A percentile compares a stretch with the other conserved stretches of the same genome.
Conservation (phyloP, 2,329 filamentous ascomycete genomes). For the Colletotrichum simmondsii region DNA sequence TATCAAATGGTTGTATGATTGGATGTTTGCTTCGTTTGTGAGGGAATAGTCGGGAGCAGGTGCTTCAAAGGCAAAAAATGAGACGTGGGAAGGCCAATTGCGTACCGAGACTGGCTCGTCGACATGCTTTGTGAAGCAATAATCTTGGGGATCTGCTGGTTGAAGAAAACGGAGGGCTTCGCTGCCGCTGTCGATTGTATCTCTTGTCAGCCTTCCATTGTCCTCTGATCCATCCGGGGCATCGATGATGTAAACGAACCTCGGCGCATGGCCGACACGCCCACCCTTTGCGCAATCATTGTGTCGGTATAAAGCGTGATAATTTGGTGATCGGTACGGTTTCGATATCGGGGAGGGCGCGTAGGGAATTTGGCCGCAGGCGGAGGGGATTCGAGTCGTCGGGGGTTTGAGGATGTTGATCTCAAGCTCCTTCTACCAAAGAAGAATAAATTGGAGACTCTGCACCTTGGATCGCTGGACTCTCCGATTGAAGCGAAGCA, state of each 20-base stretch:
- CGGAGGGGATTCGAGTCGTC: conserved; percentile 36
- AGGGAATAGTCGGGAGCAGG: neutral
- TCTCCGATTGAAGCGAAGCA: conserved; percentile 18
- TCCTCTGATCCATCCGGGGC: neutral
- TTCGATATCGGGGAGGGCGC: neutral
- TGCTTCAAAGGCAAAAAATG: neutral
- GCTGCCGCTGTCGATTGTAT: conserved; percentile 44
- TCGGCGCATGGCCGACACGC: conserved; percentile 68
- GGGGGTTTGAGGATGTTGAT: conserved; percentile 30
- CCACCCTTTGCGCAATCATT: conserved; percentile 69
- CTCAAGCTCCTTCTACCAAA: conserved; percentile 25
- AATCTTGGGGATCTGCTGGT: conserved; percentile 59
- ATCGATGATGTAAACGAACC: conserved; percentile 51
- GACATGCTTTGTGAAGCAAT: conserved; percentile 54
- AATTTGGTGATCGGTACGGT: neutral
- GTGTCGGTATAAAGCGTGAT: conserved; percentile 36
- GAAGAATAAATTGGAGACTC: conserved; percentile 10
- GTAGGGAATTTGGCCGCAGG: conserved; percentile 18
- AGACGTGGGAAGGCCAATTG: neutral
- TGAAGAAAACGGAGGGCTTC: conserved; percentile 58
- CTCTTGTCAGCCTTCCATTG: conserved; percentile 21
- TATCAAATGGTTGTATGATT: neutral
- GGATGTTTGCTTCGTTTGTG: neutral
- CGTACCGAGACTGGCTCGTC: conserved; percentile 60
- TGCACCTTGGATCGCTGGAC: conserved; percentile 9